These are phyloP conservation scores for Eutrema japonicum DNA, from an alignment of 345 rosid genomes.

Conservation along the genomic window DNA sequence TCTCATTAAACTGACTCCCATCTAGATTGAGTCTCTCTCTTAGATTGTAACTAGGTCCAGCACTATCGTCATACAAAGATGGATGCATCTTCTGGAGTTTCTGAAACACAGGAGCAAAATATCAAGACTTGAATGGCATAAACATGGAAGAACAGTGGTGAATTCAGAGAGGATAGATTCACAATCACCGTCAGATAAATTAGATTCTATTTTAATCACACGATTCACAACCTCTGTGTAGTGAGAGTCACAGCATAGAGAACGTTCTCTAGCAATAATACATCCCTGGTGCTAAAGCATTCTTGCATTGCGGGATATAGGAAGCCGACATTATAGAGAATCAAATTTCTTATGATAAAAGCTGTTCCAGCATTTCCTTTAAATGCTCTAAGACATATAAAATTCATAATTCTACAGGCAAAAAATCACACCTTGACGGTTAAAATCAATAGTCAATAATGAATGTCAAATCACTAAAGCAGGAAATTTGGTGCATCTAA, in stretches of 20 bases:
- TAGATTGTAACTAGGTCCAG: constrained; percentile 68
- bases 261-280: constrained; percentile 9
- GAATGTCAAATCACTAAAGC: background rate
- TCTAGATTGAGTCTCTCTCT: constrained; percentile 61
- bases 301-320: background rate
- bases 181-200: constrained; percentile 9
- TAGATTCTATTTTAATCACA: constrained; percentile 11
- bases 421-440: background rate
- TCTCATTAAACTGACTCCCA: constrained; percentile 28
- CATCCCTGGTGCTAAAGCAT: constrained; percentile 2
- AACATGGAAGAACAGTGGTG: constrained; percentile 10
- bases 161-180: constrained; percentile 14
- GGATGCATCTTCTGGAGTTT: constrained; percentile 83
- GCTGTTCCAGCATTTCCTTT: background rate
- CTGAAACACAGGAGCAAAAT: constrained; percentile 47
- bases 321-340: background rate
- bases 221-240: background rate
- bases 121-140: constrained; percentile 32
- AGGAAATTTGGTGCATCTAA: background rate
- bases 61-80: constrained; percentile 66
- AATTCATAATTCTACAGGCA: constrained; percentile 2
- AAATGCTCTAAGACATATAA: constrained; percentile 1
- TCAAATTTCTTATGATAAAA: constrained; percentile 9
- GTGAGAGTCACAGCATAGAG: background rate
- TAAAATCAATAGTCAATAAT: background rate